phyloP scores from a whole-genome alignment of 805 yeast genomes.

The Candida tallmaniae region DNA sequence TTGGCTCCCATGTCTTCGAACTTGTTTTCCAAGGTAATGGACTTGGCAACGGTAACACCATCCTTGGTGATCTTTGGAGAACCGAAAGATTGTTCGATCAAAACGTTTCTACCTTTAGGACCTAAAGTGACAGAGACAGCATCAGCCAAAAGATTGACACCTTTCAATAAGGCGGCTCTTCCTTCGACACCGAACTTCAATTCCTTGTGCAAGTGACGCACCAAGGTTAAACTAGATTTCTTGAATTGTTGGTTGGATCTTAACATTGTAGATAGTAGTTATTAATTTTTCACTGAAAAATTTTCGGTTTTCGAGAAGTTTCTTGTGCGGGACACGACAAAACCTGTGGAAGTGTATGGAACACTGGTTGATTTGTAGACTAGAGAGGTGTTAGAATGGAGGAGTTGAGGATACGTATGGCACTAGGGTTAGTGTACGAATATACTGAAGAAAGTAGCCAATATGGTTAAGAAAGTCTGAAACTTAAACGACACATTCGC shows the following conservation, averaged over 20 bases:
- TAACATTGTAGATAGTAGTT: slow-evolving; percentile 40
- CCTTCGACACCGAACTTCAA: slow-evolving; percentile 96
- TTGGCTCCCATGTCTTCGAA: slow-evolving; percentile 97
- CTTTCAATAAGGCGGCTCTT: slow-evolving; percentile 87
- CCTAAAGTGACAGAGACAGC: slow-evolving; percentile 97
- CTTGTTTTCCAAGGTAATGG: slow-evolving; percentile 77
- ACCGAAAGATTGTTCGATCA: slow-evolving; percentile 94
- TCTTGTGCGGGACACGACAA: no score
- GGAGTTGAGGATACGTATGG: no score
- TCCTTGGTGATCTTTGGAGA: slow-evolving; percentile 98
- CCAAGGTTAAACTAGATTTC: slow-evolving; percentile 36
- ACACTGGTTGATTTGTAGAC: no score
- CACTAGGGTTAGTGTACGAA: no score
- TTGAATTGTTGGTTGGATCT: slow-evolving; percentile 41
- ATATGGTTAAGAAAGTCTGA: no score
- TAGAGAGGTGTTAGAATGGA: no score
- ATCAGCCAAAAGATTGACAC: slow-evolving; percentile 92
- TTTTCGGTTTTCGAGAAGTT: no score
- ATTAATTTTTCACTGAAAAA: slow-evolving; percentile 8
- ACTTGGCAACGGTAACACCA: slow-evolving; percentile 95
- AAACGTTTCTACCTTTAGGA: slow-evolving; percentile 95
- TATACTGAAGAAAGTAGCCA: no score
- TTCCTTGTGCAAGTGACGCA: slow-evolving; percentile 75
- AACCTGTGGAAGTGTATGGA: no score
- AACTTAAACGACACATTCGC: no score